Conservation (phyloP, 2,329 filamentous ascomycete genomes). For the Pseudocercospora vitis region DNA sequence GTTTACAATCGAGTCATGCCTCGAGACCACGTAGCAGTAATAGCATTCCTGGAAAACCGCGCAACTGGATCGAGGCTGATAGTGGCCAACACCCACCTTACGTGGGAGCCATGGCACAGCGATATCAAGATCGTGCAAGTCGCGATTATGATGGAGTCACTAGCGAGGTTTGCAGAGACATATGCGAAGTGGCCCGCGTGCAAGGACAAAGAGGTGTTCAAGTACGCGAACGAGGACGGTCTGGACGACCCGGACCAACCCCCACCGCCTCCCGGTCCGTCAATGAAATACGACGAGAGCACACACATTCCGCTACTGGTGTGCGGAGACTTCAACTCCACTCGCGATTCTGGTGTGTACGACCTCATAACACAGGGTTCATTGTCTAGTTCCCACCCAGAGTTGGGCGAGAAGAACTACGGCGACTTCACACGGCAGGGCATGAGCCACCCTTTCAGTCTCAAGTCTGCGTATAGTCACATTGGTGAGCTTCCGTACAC, state of each 20-base stretch:
- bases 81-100: slow-evolving; percentile 89
- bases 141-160: slow-evolving; percentile 88
- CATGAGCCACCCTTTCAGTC: slow-evolving; percentile 89
- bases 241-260: slow-evolving; percentile 50
- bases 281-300: slow-evolving; percentile 80
- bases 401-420: slow-evolving; percentile 79
- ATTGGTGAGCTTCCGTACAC: slow-evolving; percentile 89
- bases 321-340: slow-evolving; percentile 96
- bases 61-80: slow-evolving; percentile 87
- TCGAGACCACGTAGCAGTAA: slow-evolving; percentile 91
- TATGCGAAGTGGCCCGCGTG: slow-evolving; percentile 78
- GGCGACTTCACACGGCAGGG: slow-evolving; percentile 90
- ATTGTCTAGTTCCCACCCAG: slow-evolving; percentile 74
- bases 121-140: slow-evolving; percentile 98
- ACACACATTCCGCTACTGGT: slow-evolving; percentile 87
- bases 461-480: slow-evolving; percentile 84
- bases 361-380: slow-evolving; percentile 81
- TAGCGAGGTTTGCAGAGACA: slow-evolving; percentile 80
- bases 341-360: slow-evolving; percentile 82
- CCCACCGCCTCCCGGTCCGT: slow-evolving; percentile 64
- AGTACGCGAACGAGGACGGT: slow-evolving; percentile 49
- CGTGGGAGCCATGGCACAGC: slow-evolving; percentile 86
- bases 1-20: slow-evolving; percentile 99
- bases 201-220: slow-evolving; percentile 68
- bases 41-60: slow-evolving; percentile 90